Evolutionary conservation across 2,329 filamentous ascomycete genomes (phyloP).

Genomic region (Aspergillus pseudoglaucus): DNA sequence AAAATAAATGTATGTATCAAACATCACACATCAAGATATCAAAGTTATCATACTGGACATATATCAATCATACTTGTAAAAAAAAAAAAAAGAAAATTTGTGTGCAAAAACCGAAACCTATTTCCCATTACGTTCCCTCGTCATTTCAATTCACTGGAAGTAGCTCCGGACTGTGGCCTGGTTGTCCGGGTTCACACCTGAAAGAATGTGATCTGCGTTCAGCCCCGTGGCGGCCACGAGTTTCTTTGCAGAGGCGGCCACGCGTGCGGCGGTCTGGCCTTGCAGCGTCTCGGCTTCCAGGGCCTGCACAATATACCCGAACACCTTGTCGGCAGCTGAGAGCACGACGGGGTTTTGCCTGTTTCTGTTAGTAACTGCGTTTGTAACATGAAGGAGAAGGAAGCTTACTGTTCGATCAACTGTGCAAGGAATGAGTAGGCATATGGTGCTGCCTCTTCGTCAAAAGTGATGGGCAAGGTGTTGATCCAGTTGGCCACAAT

Average conservation of each 20-base stretch:
- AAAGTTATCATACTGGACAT: neutral
- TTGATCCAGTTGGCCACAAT: constrained; percentile 81
- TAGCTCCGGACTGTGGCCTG: constrained; percentile 73
- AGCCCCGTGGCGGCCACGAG: constrained; percentile 68
- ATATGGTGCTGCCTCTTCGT: constrained; percentile 95
- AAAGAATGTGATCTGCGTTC: constrained; percentile 68
- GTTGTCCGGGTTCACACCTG: constrained; percentile 69
- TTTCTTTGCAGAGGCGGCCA: constrained; percentile 70
- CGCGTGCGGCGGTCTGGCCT: constrained; percentile 70
- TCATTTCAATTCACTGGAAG: constrained; percentile 53
- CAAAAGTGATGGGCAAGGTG: constrained; percentile 84
- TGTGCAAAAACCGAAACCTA: constrained; percentile 1
- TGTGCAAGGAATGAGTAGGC: constrained; percentile 88
- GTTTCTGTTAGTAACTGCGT: constrained; percentile 1
- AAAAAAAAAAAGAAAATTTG: neutral
- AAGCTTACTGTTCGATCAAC: constrained; percentile 85
- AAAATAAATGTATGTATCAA: neutral
- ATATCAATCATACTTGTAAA: constrained; percentile 5
- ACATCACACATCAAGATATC: neutral
- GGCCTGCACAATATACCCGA: constrained; percentile 77
- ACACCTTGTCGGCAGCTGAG: constrained; percentile 70
- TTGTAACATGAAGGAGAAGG: neutral
- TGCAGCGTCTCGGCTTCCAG: constrained; percentile 86
- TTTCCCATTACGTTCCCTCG: too few relatives aligned
- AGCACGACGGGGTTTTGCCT: constrained; percentile 83